Conservation (phyloP, 2,329 filamentous ascomycete species). For the Phialophora expanda region DNA sequence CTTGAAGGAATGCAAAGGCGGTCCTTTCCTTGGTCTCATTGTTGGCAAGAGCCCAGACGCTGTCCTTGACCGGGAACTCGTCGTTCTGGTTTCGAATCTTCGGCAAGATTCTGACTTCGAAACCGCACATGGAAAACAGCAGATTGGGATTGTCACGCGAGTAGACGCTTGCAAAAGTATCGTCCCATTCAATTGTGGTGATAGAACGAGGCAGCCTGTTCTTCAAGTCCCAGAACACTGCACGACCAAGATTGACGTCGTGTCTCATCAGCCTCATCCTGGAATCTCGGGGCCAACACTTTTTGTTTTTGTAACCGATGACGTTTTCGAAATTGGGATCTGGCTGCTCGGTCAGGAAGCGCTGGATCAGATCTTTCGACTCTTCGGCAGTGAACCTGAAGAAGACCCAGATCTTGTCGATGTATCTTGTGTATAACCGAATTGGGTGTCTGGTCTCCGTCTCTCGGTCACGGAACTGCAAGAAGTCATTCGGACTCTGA, state of each 20-base stretch:
- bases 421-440: constrained; percentile 94
- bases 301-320: constrained; percentile 98
- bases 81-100: constrained; percentile 95
- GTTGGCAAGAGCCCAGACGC: constrained; percentile 96
- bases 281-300: constrained; percentile 97
- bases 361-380: constrained; percentile 92
- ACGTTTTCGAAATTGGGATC: constrained; percentile 99
- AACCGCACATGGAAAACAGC: constrained; percentile 96
- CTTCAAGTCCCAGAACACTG: constrained; percentile 99
- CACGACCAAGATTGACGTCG: constrained; percentile 95
- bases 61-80: constrained; percentile 96
- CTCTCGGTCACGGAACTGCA: constrained; percentile 92
- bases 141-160: constrained; percentile 97
- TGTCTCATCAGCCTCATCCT: constrained; percentile 98
- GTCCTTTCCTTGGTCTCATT: constrained; percentile 97
- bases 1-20: constrained; percentile 94
- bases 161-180: constrained; percentile 97
- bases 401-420: constrained; percentile 99
- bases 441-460: constrained; percentile 95
- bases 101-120: constrained; percentile 93
- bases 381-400: constrained; percentile 92
- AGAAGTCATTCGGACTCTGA: constrained; percentile 92
- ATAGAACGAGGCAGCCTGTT: constrained; percentile 92
- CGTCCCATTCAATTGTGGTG: constrained; percentile 98
- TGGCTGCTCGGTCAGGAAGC: constrained; percentile 96